Evolutionary conservation across 2,329 filamentous ascomycete species (phyloP).

Genomic region (Fusarium proliferatum): DNA sequence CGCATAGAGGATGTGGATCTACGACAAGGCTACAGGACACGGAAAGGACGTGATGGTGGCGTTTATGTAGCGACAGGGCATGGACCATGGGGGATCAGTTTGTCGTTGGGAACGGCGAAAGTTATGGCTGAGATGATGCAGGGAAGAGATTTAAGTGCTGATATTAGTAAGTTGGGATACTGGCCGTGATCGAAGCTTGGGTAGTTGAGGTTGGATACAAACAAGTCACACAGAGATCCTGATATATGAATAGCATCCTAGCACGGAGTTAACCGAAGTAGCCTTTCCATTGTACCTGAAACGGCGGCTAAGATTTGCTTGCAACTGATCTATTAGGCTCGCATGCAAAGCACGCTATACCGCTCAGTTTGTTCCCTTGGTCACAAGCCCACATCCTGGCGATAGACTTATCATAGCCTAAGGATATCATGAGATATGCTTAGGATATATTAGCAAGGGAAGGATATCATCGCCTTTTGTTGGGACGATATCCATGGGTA

Average conservation of each 20-base stretch:
- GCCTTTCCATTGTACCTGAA: background rate
- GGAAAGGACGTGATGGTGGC: constrained; percentile 62
- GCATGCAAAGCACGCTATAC: background rate
- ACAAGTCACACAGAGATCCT: background rate
- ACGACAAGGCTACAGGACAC: constrained; percentile 59
- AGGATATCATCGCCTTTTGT: background rate
- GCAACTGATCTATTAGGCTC: background rate
- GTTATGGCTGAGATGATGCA: constrained; percentile 77
- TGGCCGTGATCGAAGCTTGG: background rate
- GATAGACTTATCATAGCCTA: background rate
- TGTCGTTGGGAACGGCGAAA: constrained; percentile 74
- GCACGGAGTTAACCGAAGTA: background rate
- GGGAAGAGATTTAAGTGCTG: constrained; percentile 66
- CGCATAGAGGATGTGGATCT: constrained; percentile 67
- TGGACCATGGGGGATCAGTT: constrained; percentile 78
- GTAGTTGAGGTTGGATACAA: background rate
- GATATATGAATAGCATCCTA: background rate
- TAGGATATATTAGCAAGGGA: background rate
- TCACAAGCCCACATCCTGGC: too few relatives aligned
- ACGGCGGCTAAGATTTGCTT: too few relatives aligned
- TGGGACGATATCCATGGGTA: background rate
- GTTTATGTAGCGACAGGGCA: constrained; percentile 79
- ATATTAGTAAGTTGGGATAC: constrained; percentile 56
- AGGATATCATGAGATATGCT: background rate
- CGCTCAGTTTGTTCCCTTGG: fast-evolving